phyloP scores from a whole-genome alignment of 2,329 filamentous ascomycete genomes.

The Epichloe uncinata region DNA sequence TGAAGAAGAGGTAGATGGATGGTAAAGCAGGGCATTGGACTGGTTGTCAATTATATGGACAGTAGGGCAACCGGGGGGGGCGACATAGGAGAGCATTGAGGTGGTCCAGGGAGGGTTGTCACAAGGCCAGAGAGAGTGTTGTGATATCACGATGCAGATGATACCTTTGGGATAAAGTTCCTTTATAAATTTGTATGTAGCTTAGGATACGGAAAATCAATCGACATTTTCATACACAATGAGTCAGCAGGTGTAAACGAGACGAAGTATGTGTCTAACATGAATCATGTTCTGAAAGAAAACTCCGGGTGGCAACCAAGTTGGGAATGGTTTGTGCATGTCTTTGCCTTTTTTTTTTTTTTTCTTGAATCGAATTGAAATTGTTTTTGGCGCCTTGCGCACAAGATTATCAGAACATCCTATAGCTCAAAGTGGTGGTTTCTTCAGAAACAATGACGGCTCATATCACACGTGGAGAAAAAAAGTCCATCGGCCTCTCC shows the following conservation, averaged over 20 bases:
- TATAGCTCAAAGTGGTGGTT: not conserved
- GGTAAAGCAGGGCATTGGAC: not conserved
- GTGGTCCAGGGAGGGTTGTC: not conserved
- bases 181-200: constrained; percentile 2
- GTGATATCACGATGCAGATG: not conserved
- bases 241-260: too few relatives aligned
- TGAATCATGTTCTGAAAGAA: too few relatives aligned
- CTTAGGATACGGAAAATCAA: constrained; percentile 3
- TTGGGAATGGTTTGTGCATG: not conserved
- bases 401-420: not conserved
- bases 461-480: not conserved
- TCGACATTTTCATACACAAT: not conserved
- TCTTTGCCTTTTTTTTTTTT: not conserved
- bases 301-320: not conserved
- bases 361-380: not conserved
- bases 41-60: not conserved
- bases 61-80: not conserved
- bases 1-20: constrained; percentile 41
- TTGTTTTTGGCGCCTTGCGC: not conserved
- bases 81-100: not conserved
- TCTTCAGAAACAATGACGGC: constrained; percentile 1
- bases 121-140: not conserved
- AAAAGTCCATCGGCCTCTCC: not conserved
- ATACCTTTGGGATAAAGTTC: not conserved
- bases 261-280: too few relatives aligned